phyloP scores from a whole-genome alignment of 164 flowering plant species.

The Platanus orientalis region DNA sequence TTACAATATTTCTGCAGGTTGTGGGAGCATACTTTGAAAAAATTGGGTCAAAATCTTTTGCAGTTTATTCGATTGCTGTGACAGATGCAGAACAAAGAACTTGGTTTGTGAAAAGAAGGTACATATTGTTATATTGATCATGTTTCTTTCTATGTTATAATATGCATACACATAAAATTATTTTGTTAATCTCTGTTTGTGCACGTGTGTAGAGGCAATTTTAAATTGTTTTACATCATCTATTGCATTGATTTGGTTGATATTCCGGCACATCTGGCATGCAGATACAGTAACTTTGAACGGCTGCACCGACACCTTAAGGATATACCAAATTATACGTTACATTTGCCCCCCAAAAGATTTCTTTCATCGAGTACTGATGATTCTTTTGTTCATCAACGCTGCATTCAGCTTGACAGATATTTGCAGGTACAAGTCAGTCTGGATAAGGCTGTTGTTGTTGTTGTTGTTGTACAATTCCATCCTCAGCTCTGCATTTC shows the following conservation, averaged over 20 bases:
- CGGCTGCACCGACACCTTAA: conserved; percentile 89
- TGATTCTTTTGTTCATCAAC: conserved; percentile 93
- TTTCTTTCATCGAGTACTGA: conserved; percentile 99
- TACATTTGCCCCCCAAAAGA: conserved; percentile 96
- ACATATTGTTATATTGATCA: not conserved
- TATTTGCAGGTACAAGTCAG: conserved; percentile 96
- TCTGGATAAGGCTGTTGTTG: too few relatives aligned
- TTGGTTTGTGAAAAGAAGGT: conserved; percentile 99
- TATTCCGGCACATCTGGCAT: conserved; percentile 10
- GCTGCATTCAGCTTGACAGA: conserved; percentile 96
- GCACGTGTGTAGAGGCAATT: not conserved
- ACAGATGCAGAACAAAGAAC: conserved; percentile 65
- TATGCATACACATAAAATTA: too few relatives aligned
- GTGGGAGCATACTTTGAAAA: conserved; percentile 94
- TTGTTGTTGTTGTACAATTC: too few relatives aligned
- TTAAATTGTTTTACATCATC: not conserved
- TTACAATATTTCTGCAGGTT: conserved; percentile 46
- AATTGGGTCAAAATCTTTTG: conserved; percentile 83
- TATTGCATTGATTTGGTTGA: conserved; percentile 2
- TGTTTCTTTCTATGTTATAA: not conserved
- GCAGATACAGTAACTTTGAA: conserved; percentile 97
- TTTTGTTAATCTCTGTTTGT: not conserved
- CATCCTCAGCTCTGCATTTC: conserved; percentile 4
- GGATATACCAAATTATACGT: conserved; percentile 87
- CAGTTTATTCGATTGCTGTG: conserved; percentile 91